Base-by-base conservation (phyloP, 2,329 filamentous ascomycete species). In the Chrysosporium queenslandicum region DNA sequence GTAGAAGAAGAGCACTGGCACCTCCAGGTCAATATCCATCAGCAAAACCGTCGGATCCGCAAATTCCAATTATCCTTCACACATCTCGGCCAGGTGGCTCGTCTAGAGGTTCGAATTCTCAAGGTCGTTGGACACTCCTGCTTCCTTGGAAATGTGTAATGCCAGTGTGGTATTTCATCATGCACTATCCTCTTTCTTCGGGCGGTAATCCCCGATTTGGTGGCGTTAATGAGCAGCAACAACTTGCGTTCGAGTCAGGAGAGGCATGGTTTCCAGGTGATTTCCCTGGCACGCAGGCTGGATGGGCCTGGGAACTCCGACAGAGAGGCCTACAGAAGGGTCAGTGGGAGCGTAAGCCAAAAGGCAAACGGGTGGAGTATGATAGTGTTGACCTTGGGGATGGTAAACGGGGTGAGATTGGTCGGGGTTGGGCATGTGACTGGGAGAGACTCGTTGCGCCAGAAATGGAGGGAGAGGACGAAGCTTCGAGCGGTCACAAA, bases 71-170 rank as follows among this genome's bases (percentile, higher is more conserved):
- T 36, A 73, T 91, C 1, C 69, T 94, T 4, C 74, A 87, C 3
- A 76, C 83, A 30, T 80, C 79, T 9, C 77, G 80, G 2, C 65
- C 75, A 8, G 42, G 50, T 25, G 25, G 48, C 37, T 21, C 48
- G n/a, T 56, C 60, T 5, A 68, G 60, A 27, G 69, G 70, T 34
- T 71, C 67, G 9, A 77, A 76, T 43, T 71, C 74, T 1, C 81
- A 85, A 45, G 84, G 85, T 0, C 82, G 77, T 0, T 97, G 89
- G 88, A 92, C 83, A 0, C 66, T 97, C 1, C 74, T 97, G 21
- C 77, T 92, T 2, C 92, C 92, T 0, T 96, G 91, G 88, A 89
- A 87, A 64, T 95, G 87, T 60, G 85, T 97, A 32, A 74, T 81
- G 32, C 81, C 87, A 0, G 75, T 96, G 29, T 98, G 92, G 92